A percentile compares a stretch with the other conserved stretches of the same genome.
These are phyloP conservation scores for Scalesia atractyloides DNA, from an alignment of 129 eudicot genomes.

Conservation along the genomic window DNA sequence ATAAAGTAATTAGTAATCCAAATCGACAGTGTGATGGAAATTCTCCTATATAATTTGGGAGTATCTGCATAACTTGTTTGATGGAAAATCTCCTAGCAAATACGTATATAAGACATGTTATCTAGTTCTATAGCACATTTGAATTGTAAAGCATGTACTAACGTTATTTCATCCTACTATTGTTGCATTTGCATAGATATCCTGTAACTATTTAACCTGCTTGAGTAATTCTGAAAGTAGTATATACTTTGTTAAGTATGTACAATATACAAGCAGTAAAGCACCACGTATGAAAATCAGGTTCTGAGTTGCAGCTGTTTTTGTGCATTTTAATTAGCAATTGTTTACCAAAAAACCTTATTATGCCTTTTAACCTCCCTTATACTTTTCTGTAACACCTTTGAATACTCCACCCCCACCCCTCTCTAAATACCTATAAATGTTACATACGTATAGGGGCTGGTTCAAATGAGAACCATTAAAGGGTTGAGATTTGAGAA, in stretches of 20 bases:
- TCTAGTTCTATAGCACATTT: not conserved
- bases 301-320: conserved; percentile 11
- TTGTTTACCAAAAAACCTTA: not conserved
- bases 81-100: conserved; percentile 8
- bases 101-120: not conserved
- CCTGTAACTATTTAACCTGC: not conserved
- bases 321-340: not conserved
- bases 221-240: conserved; percentile 9
- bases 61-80: not conserved
- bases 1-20: not conserved
- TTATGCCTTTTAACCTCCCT: not conserved
- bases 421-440: not conserved
- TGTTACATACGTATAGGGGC: not conserved
- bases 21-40: not conserved
- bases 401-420: not conserved
- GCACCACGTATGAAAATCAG: conserved; percentile 8
- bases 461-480: not conserved
- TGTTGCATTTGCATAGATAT: not conserved
- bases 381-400: not conserved
- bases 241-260: conserved; percentile 5
- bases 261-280: not conserved
- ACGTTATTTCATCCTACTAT: conserved; percentile 3
- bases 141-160: not conserved
- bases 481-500: not conserved
- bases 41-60: not conserved